Evolutionary conservation across 2,329 filamentous ascomycete species (phyloP).

Genomic region (Pseudogymnoascus pannorum): DNA sequence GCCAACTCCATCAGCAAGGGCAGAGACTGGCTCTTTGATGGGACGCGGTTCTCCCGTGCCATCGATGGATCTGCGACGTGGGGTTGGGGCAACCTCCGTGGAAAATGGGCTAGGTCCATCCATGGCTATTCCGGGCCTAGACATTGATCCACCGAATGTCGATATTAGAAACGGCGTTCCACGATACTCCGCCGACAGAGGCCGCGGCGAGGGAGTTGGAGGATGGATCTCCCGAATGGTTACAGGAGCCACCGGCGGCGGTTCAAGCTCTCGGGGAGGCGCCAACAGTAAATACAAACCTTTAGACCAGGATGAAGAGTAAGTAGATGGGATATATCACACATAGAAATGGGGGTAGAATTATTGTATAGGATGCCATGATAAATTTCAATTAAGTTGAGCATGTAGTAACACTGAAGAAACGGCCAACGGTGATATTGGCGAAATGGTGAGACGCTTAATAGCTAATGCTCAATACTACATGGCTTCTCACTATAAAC

Average conservation of each 20-base stretch:
- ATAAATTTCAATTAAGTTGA: background rate
- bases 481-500: background rate
- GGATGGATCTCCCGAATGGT: conserved; percentile 66
- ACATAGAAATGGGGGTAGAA: conserved; percentile 9
- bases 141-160: conserved; percentile 70
- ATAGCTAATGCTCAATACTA: background rate
- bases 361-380: background rate
- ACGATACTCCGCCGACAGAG: conserved; percentile 28
- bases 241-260: conserved; percentile 27
- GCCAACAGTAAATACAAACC: conserved; percentile 24
- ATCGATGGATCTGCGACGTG: conserved; percentile 63
- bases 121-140: conserved; percentile 68
- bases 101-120: conserved; percentile 45
- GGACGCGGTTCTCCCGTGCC: conserved; percentile 70
- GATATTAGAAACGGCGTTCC: conserved; percentile 44
- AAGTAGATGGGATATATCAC: conserved; percentile 14
- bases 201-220: conserved; percentile 49
- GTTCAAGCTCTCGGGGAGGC: conserved; percentile 21
- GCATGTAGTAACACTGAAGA: background rate
- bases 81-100: conserved; percentile 26
- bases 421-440: too few relatives aligned
- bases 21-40: conserved; percentile 77
- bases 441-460: too few relatives aligned
- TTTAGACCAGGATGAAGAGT: conserved; percentile 39
- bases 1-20: conserved; percentile 68